These are phyloP conservation scores for Salix arbutifolia DNA, from an alignment of 345 rosid genomes.

Conservation along the genomic window DNA sequence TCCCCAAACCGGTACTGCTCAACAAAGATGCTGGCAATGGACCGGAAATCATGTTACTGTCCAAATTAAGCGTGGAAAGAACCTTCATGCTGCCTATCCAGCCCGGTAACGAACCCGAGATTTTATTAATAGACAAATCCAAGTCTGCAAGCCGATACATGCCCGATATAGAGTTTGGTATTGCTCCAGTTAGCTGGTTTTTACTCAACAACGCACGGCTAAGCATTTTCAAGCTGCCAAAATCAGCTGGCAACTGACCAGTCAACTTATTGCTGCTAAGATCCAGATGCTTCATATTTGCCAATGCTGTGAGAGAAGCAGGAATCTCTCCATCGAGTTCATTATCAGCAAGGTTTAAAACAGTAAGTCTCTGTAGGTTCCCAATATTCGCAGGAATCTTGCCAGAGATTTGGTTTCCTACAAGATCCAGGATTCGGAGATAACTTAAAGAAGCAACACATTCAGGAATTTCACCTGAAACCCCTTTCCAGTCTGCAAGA, in stretches of 20 bases:
- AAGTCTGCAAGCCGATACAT: constrained; percentile 73
- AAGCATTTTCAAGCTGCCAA: constrained; percentile 70
- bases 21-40: constrained; percentile 49
- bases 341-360: constrained; percentile 80
- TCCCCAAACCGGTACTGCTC: constrained; percentile 54
- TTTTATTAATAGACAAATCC: constrained; percentile 64
- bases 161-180: constrained; percentile 59
- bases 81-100: constrained; percentile 76
- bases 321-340: constrained; percentile 63
- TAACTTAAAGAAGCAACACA: constrained; percentile 58
- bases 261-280: constrained; percentile 57
- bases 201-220: constrained; percentile 67
- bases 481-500: constrained; percentile 87
- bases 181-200: constrained; percentile 66
- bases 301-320: constrained; percentile 50
- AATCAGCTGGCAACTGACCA: constrained; percentile 59
- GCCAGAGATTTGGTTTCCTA: constrained; percentile 73
- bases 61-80: constrained; percentile 67
- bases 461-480: constrained; percentile 62
- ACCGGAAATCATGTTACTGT: constrained; percentile 58
- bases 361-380: constrained; percentile 49
- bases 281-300: constrained; percentile 66
- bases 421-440: constrained; percentile 71
- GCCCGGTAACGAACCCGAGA: constrained; percentile 56
- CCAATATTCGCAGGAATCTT: constrained; percentile 62